These are phyloP conservation scores for Coemansia sp. DNA, from an alignment of 192 early-diverging fungal genomes.

Conservation along the genomic window DNA sequence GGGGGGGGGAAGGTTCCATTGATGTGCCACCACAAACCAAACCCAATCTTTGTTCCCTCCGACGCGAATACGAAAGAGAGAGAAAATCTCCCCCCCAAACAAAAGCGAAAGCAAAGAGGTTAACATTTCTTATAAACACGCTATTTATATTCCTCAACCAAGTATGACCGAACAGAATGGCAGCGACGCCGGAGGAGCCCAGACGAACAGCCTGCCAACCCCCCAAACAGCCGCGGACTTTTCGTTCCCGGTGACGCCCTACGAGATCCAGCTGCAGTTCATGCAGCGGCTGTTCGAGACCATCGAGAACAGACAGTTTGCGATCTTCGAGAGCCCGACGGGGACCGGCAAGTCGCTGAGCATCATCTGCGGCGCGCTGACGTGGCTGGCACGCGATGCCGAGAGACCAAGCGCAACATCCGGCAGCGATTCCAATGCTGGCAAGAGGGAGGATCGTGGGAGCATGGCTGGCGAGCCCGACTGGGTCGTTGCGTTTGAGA, in stretches of 20 bases:
- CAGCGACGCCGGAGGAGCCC: not conserved
- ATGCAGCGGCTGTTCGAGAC: conserved; percentile 75
- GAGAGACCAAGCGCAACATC: conserved; percentile 1
- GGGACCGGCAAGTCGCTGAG: conserved; percentile 93
- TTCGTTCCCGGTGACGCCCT: conserved; percentile 72
- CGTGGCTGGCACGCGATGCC: conserved; percentile 72
- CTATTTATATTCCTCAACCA: too few species aligned
- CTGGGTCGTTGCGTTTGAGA: conserved; percentile 50
- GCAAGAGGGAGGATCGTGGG: not conserved
- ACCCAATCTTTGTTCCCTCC: too few species aligned
- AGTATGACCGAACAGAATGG: too few species aligned
- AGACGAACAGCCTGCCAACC: not conserved
- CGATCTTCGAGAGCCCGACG: conserved; percentile 90
- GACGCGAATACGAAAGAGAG: too few species aligned
- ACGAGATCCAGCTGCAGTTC: conserved; percentile 74
- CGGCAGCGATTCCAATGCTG: not conserved
- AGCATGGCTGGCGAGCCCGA: conserved; percentile 33
- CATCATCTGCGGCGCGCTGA: conserved; percentile 81
- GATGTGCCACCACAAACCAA: too few species aligned
- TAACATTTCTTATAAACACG: too few species aligned
- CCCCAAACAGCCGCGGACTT: conserved; percentile 40
- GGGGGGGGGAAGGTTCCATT: too few species aligned
- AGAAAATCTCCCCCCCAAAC: too few species aligned
- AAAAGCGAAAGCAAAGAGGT: too few species aligned
- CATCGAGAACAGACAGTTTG: conserved; percentile 68